Conservation (phyloP, 23 red algal species). For the Gracilaria domingensis region DNA sequence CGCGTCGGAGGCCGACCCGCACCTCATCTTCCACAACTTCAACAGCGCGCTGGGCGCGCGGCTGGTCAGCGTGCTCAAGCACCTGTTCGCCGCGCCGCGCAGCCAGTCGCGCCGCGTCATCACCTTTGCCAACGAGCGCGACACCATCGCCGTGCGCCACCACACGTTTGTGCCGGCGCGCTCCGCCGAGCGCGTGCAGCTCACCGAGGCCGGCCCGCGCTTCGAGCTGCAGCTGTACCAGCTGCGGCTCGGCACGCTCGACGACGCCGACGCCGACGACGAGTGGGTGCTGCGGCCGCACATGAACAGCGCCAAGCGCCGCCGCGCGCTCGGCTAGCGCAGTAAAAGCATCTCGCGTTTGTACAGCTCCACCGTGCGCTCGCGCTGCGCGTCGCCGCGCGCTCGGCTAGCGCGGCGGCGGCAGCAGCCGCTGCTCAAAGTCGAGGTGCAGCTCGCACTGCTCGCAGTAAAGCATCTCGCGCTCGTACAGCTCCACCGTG, state of each 20-base stretch:
- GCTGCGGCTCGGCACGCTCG: conserved; percentile 91
- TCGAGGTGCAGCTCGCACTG: conserved; percentile 76
- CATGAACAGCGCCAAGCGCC: conserved; percentile 88
- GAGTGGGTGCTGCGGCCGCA: conserved; percentile 94
- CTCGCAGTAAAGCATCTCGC: conserved; percentile 60
- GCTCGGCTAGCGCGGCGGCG: conserved; percentile 47
- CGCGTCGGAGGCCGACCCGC: conserved; percentile 87
- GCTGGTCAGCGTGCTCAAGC: conserved; percentile 76
- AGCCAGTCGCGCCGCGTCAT: conserved; percentile 84
- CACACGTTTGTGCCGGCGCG: conserved; percentile 65
- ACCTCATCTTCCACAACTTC: conserved; percentile 93
- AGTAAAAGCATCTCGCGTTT: no score
- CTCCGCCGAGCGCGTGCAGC: conserved; percentile 60
- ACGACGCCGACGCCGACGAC: conserved; percentile 92
- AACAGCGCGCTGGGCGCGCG: conserved; percentile 70
- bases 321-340: conserved; percentile 68
- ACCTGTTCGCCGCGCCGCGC: conserved; percentile 89
- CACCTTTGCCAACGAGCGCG: conserved; percentile 85
- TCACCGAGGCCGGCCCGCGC: conserved; percentile 93
- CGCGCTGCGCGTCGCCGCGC: conserved; percentile 78
- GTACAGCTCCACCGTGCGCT: no score
- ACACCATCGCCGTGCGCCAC: conserved; percentile 83
- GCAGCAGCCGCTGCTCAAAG: conserved; percentile 48
- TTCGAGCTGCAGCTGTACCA: conserved; percentile 96
- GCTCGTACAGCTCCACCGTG: conserved; percentile 34